A percentile compares a stretch with the other conserved stretches of the same genome.
Evolutionary conservation across 768 basidiomycete genomes (phyloP).

Genomic region (Coprinopsis strossmayeri): DNA sequence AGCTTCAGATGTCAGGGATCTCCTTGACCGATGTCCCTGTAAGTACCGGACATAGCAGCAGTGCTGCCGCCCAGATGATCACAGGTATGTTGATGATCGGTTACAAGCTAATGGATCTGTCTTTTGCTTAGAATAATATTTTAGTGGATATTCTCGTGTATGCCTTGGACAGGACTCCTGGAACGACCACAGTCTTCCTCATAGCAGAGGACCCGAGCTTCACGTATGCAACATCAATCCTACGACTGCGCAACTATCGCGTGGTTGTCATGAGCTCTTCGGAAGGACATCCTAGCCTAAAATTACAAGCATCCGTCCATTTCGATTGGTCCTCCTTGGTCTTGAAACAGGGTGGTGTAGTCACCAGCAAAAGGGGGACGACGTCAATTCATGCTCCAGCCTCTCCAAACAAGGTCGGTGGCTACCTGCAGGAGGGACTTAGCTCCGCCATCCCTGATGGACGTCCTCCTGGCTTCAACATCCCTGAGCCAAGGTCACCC

Average conservation of each 20-base stretch:
- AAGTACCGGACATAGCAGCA: slow-evolving; percentile 12
- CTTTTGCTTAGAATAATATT: not conserved
- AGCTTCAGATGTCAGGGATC: slow-evolving; percentile 24
- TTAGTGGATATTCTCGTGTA: slow-evolving; percentile 21
- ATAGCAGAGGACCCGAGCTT: slow-evolving; percentile 42
- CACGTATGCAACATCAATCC: slow-evolving; percentile 35
- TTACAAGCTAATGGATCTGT: slow-evolving; percentile 1
- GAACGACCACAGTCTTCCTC: slow-evolving; percentile 35
- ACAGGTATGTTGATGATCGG: slow-evolving; percentile 16
- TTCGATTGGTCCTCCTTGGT: slow-evolving; percentile 39
- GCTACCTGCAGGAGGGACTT: too few species aligned
- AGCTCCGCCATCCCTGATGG: too few species aligned
- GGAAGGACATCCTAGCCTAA: slow-evolving; percentile 40
- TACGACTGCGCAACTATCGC: slow-evolving; percentile 30
- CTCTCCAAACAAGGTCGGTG: too few species aligned
- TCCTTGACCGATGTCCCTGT: slow-evolving; percentile 25
- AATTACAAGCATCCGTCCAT: slow-evolving; percentile 45
- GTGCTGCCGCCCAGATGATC: slow-evolving; percentile 20
- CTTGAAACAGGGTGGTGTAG: slow-evolving; percentile 15
- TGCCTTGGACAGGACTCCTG: slow-evolving; percentile 37
- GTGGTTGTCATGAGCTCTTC: slow-evolving; percentile 35
- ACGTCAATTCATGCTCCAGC: too few species aligned
- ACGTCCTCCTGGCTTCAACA: too few species aligned
- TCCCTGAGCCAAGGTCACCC: too few species aligned
- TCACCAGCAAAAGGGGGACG: too few species aligned